Evolutionary conservation across 1,284 basidiomycete species (phyloP).

Genomic region (Sutorius eximius): DNA sequence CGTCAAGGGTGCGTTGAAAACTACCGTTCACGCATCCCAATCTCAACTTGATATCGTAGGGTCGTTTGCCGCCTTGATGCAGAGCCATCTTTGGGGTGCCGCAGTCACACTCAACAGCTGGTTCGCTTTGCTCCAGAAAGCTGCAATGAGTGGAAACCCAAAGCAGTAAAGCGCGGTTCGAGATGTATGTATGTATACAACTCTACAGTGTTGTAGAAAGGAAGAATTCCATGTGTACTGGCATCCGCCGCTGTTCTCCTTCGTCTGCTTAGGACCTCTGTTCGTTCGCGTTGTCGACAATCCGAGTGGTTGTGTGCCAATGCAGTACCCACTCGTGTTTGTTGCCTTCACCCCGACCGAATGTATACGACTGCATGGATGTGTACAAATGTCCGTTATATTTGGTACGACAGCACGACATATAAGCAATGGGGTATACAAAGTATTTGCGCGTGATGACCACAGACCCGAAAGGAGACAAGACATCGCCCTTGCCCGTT

Average conservation of each 20-base stretch:
- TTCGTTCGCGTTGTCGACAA: no score
- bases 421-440: no score
- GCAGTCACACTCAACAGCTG: not conserved
- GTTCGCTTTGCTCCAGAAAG: slow-evolving; percentile 19
- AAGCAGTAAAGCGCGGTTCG: not conserved
- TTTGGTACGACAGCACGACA: not conserved
- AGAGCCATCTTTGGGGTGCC: no score
- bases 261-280: no score
- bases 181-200: no score
- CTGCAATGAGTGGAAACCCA: slow-evolving; percentile 11
- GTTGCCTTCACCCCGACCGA: not conserved
- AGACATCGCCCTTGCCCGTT: not conserved
- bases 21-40: accelerated
- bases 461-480: not conserved
- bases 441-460: not conserved
- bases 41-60: not conserved
- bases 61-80: not conserved
- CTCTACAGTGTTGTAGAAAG: no score
- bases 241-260: no score
- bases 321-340: not conserved
- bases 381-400: not conserved
- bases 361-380: not conserved
- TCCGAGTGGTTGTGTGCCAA: no score
- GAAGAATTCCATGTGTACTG: no score
- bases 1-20: slow-evolving; percentile 14